Conservation (phyloP, 768 basidiomycete genomes). For the Cubamyces sp. region DNA sequence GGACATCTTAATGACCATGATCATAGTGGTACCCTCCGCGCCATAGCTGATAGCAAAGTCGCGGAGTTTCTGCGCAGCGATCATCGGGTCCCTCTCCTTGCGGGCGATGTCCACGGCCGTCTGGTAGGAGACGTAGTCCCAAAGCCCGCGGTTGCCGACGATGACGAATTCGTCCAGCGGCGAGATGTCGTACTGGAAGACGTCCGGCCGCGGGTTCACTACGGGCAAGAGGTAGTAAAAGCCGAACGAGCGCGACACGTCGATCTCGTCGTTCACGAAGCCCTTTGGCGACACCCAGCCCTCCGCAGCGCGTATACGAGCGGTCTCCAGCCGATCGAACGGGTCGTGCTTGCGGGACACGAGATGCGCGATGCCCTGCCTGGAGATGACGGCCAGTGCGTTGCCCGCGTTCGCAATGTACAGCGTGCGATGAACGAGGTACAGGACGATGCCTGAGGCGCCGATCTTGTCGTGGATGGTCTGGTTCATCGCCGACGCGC, state of each 20-base stretch:
- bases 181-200: constrained; percentile 67
- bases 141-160: constrained; percentile 89
- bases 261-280: constrained; percentile 88
- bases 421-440: constrained; percentile 77
- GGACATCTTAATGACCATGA: constrained; percentile 90
- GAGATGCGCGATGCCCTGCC: constrained; percentile 70
- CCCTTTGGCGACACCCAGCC: constrained; percentile 95
- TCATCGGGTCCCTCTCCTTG: constrained; percentile 75
- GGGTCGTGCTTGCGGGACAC: constrained; percentile 88
- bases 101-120: constrained; percentile 96
- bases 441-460: constrained; percentile 85
- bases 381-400: constrained; percentile 84
- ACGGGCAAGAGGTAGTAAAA: constrained; percentile 89
- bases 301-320: constrained; percentile 87
- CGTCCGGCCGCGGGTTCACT: constrained; percentile 86
- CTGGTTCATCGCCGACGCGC: constrained; percentile 44
- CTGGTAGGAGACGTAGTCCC: constrained; percentile 94
- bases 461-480: constrained; percentile 61
- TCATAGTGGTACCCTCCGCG: constrained; percentile 91
- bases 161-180: constrained; percentile 96
- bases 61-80: constrained; percentile 94
- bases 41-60: constrained; percentile 98
- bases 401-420: constrained; percentile 92
- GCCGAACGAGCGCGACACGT: constrained; percentile 92
- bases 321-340: constrained; percentile 82